These are phyloP conservation scores for Dothideomycetes sp. DNA, from an alignment of 2,329 filamentous ascomycete genomes.

Conservation along the genomic window DNA sequence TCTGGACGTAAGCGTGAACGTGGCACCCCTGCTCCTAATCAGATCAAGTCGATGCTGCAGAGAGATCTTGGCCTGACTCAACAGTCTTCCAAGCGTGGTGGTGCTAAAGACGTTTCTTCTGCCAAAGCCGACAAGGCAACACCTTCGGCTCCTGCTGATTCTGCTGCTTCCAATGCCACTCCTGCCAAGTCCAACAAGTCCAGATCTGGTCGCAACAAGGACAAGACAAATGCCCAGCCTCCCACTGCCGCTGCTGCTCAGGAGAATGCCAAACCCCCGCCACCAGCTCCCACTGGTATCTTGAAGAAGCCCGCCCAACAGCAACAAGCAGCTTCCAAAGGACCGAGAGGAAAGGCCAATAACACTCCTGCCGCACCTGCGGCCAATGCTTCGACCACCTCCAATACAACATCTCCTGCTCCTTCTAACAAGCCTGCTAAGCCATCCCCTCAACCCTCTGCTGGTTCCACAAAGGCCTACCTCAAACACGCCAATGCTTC, in stretches of 20 bases:
- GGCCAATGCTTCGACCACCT: slow-evolving; percentile 12
- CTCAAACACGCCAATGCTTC: slow-evolving; percentile 61
- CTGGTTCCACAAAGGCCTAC: slow-evolving; percentile 43
- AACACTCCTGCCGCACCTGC: slow-evolving; percentile 11
- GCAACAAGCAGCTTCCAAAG: slow-evolving; percentile 14
- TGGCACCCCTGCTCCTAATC: slow-evolving; percentile 40
- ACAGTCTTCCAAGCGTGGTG: slow-evolving; percentile 31
- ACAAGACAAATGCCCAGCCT: slow-evolving; percentile 11
- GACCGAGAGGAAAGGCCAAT: slow-evolving; percentile 13
- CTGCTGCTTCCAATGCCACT: neutral
- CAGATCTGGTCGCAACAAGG: slow-evolving; percentile 8
- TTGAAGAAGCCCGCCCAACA: slow-evolving; percentile 29
- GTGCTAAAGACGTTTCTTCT: slow-evolving; percentile 21
- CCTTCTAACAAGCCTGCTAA: slow-evolving; percentile 9
- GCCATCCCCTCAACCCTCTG: slow-evolving; percentile 10
- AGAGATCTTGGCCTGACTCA: slow-evolving; percentile 51
- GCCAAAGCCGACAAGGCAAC: slow-evolving; percentile 10
- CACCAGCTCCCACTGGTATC: slow-evolving; percentile 25
- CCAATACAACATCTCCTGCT: slow-evolving; percentile 10
- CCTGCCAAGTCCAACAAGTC: slow-evolving; percentile 9
- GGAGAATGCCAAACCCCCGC: slow-evolving; percentile 10
- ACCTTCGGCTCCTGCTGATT: slow-evolving; percentile 6
- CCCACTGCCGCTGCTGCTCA: slow-evolving; percentile 4
- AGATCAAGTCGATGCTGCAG: slow-evolving; percentile 46
- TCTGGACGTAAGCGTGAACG: slow-evolving; percentile 45